Evolutionary conservation across 768 basidiomycete genomes (phyloP).

Genomic region (Leccinum uliginosum): DNA sequence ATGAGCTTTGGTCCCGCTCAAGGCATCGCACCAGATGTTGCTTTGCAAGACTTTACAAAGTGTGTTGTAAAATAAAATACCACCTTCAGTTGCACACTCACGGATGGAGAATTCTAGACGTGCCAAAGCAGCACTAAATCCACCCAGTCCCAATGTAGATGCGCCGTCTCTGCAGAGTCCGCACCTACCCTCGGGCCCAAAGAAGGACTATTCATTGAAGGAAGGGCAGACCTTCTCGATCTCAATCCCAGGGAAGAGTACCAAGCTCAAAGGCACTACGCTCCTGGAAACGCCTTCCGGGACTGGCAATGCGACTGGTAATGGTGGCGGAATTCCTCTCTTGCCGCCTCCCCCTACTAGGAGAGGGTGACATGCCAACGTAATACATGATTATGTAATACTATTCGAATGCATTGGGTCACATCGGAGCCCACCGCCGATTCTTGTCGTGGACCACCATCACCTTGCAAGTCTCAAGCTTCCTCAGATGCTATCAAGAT

Average conservation of each 20-base stretch:
- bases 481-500: slow-evolving; percentile 52
- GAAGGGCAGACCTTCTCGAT: slow-evolving; percentile 95
- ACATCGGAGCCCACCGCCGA: not conserved
- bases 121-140: slow-evolving; percentile 59
- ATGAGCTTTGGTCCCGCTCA: slow-evolving; percentile 4
- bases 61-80: slow-evolving; percentile 25
- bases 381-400: slow-evolving; percentile 20
- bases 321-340: slow-evolving; percentile 51
- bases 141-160: slow-evolving; percentile 38
- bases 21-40: slow-evolving; percentile 53
- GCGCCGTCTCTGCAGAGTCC: slow-evolving; percentile 45
- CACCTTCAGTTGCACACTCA: not conserved
- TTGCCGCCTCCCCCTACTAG: slow-evolving; percentile 80
- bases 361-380: slow-evolving; percentile 34
- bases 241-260: slow-evolving; percentile 75
- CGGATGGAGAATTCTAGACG: slow-evolving; percentile 38
- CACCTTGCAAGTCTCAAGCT: slow-evolving; percentile 4
- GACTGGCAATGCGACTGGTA: slow-evolving; percentile 21
- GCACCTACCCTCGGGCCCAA: slow-evolving; percentile 70
- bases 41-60: slow-evolving; percentile 85
- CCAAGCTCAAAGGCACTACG: slow-evolving; percentile 32
- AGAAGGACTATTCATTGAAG: slow-evolving; percentile 92
- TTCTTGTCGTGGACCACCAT: slow-evolving; percentile 13
- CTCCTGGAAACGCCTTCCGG: slow-evolving; percentile 35
- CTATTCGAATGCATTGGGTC: slow-evolving; percentile 4